Base-by-base conservation (phyloP, 129 eudicot genomes). In the Dittrichia graveolens region DNA sequence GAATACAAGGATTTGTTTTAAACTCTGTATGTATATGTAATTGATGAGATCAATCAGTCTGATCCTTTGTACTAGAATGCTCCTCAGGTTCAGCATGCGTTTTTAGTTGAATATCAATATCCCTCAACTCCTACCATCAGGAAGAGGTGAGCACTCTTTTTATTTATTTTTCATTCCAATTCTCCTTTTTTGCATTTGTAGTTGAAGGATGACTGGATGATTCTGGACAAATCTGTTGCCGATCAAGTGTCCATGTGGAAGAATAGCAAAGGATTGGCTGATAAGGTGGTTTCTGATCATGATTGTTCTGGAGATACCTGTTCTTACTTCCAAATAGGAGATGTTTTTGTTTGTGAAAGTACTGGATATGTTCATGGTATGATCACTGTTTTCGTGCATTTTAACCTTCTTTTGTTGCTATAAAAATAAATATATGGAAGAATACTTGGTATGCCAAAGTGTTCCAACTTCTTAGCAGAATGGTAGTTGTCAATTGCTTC, bases 201-300 rank as follows among this genome's bases (percentile, higher is more conserved):
- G 98, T 91, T 92, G 82, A 83, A 85, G 67, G 99, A 94, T 68
- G 99, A 90, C 79, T 79, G 80, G 64, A 68, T 81, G 68, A 83
- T 88, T 84, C 91, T 90, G 58, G 99, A 94, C 82, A 88, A 90
- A 78, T 87, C 99, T 42, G 87, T 94, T 62, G 86, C 97, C 56
- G 99, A 94, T 88, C 96, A 90, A 90, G 94, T 94, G n/a, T 90
- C 96, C 38, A 84, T 71, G 4, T 94, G 99, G 99, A 94, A 94
- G 89, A 90, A 83, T 42, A 86, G 91, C 77, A 84, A 74, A 83
- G 99, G 99, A 60, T 81, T 94, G 52, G 72, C 81, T 76, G 99
- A 94, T 74, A 83, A 85, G 67, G 89, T 78, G 78, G 84, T 88
- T 50, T 49, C 82, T 12, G 94, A 88, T 80, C 99, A 94, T 79